These are phyloP conservation scores for Boletus subparvulus DNA, from an alignment of 768 basidiomycete genomes.

Conservation along the genomic window DNA sequence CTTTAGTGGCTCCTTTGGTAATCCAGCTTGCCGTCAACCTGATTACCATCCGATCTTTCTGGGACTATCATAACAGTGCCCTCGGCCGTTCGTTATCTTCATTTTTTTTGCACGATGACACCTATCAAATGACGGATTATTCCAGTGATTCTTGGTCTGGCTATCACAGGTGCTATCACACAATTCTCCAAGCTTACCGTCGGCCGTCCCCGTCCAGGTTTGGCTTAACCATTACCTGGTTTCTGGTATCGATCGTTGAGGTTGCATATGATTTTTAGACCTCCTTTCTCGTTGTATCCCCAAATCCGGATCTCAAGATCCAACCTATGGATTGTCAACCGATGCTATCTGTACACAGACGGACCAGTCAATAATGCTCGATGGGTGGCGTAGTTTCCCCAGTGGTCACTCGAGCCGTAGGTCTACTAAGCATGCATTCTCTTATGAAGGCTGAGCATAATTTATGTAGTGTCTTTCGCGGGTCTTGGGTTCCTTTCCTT, in stretches of 20 bases:
- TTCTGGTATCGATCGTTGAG: not conserved
- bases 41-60: conserved; percentile 75
- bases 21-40: conserved; percentile 70
- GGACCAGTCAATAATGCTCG: conserved; percentile 53
- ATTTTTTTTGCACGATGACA: conserved; percentile 26
- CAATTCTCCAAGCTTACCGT: conserved; percentile 85
- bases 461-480: conserved; percentile 76
- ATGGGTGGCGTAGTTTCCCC: conserved; percentile 92
- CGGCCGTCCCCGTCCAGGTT: conserved; percentile 86
- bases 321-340: conserved; percentile 70
- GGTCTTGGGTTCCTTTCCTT: conserved; percentile 87
- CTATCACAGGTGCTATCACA: conserved; percentile 78
- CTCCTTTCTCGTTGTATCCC: conserved; percentile 60
- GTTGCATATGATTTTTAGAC: conserved; percentile 13
- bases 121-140: not conserved
- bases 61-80: conserved; percentile 80
- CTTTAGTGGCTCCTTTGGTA: conserved; percentile 63
- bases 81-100: conserved; percentile 40
- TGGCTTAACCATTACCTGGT: not conserved
- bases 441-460: not conserved
- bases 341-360: conserved; percentile 78
- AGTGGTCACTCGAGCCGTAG: conserved; percentile 87
- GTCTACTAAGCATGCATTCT: conserved; percentile 23
- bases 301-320: conserved; percentile 58
- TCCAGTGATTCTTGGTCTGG: conserved; percentile 68